phyloP scores from a whole-genome alignment of 176 grass and related monocot genomes.

The Triticum urartu region DNA sequence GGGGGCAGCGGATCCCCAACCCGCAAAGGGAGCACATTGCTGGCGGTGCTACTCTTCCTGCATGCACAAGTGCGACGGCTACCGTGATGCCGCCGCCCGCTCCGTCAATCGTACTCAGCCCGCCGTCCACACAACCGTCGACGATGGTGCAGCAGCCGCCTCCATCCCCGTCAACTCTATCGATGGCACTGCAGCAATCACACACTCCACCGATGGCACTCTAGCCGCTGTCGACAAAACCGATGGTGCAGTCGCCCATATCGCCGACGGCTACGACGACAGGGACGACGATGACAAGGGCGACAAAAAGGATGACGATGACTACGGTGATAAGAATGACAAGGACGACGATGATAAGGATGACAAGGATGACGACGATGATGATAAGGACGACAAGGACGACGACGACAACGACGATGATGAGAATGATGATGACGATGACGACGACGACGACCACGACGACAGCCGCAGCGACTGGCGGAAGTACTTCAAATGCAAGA shows the following conservation, averaged over 20 bases:
- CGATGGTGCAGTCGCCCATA: not conserved
- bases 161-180: not conserved
- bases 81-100: not conserved
- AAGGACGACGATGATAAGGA: not conserved
- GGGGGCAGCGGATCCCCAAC: not conserved
- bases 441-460: not conserved
- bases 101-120: not conserved
- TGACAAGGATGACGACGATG: too few species aligned
- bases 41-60: constrained; percentile 34
- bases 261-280: not conserved
- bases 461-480: not conserved
- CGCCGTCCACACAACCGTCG: not conserved
- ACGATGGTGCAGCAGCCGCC: not conserved
- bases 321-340: not conserved
- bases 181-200: too few species aligned
- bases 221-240: not conserved
- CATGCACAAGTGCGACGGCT: constrained; percentile 21
- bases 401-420: not conserved
- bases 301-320: too few species aligned
- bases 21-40: not conserved
- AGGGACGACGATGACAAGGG: not conserved
- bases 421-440: not conserved
- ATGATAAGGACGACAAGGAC: not conserved
- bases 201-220: not conserved
- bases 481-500: constrained; percentile 30